phyloP scores from a whole-genome alignment of 2,329 filamentous ascomycete species.

The Fusarium scirpi region DNA sequence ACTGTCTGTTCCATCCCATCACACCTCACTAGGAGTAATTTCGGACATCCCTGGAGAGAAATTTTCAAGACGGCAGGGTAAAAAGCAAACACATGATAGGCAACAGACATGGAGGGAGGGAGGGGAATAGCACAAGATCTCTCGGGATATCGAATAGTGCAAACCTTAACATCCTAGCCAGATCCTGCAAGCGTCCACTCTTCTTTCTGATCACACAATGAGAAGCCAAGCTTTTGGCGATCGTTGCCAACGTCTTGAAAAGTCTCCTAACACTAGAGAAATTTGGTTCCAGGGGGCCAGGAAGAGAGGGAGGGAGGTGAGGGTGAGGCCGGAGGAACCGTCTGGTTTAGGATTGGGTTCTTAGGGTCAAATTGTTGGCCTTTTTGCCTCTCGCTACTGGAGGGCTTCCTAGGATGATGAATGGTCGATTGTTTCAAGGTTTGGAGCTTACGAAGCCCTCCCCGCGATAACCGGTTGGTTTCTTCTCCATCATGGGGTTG shows the following conservation, averaged over 20 bases:
- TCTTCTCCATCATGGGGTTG: slow-evolving; percentile 17
- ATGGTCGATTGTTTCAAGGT: slow-evolving; percentile 22
- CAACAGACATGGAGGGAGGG: slow-evolving; percentile 11
- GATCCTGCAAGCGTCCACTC: slow-evolving; percentile 41
- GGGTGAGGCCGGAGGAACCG: slow-evolving; percentile 15
- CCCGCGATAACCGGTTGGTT: slow-evolving; percentile 21
- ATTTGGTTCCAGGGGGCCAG: slow-evolving; percentile 2
- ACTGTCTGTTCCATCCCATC: slow-evolving; percentile 8
- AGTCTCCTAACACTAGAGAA: neutral
- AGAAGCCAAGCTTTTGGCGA: slow-evolving; percentile 17
- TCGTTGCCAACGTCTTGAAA: slow-evolving; percentile 26
- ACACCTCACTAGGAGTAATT: slow-evolving; percentile 18
- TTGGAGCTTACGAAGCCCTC: slow-evolving; percentile 31
- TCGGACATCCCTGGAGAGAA: slow-evolving; percentile 12
- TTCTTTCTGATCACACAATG: neutral
- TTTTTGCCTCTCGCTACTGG: slow-evolving; percentile 37
- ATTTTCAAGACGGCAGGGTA: slow-evolving; percentile 1
- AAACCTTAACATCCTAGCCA: slow-evolving; percentile 29
- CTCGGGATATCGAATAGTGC: slow-evolving; percentile 34
- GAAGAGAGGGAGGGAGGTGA: slow-evolving; percentile 8
- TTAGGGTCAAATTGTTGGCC: slow-evolving; percentile 20
- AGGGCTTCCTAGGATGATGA: neutral
- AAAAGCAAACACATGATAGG: neutral
- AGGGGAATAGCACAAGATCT: slow-evolving; percentile 19
- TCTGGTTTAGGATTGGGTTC: slow-evolving; percentile 26